phyloP scores from a whole-genome alignment of 2,329 filamentous ascomycete genomes.

The Clathrospora elynae region DNA sequence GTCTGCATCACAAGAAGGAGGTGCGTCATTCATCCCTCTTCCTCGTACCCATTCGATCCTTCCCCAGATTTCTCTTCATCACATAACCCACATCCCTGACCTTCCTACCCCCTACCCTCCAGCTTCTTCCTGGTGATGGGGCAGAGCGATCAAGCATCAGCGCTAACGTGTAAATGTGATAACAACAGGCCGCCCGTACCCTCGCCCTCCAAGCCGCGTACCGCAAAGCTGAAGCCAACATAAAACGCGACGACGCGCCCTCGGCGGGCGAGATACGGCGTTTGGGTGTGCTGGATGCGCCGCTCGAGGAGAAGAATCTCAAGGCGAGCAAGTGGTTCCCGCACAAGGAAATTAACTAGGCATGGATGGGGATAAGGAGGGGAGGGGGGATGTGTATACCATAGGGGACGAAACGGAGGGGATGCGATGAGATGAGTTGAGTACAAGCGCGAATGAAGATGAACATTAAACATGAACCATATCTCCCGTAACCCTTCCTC shows the following conservation, averaged over 20 bases:
- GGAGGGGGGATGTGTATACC: neutral
- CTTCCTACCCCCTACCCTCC: neutral
- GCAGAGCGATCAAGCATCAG: no score
- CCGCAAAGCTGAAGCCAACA: constrained; percentile 74
- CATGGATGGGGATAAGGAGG: neutral
- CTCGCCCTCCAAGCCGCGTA: constrained; percentile 81
- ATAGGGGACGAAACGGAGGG: neutral
- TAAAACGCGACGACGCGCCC: constrained; percentile 78
- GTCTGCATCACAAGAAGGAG: constrained; percentile 98
- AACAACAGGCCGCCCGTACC: constrained; percentile 72
- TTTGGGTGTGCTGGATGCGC: constrained; percentile 75
- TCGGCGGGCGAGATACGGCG: constrained; percentile 86
- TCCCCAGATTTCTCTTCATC: no score
- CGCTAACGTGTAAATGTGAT: neutral
- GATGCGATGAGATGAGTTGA: no score
- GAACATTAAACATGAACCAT: no score
- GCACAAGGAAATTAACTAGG: constrained; percentile 48
- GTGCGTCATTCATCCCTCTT: constrained; percentile 57
- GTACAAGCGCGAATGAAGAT: no score
- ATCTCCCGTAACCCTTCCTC: no score
- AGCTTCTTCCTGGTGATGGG: no score
- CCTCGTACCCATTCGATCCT: constrained; percentile 10
- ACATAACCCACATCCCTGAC: neutral
- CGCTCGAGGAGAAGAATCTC: constrained; percentile 72
- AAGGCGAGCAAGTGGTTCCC: constrained; percentile 53